These are phyloP conservation scores for Mycogone perniciosa DNA, from an alignment of 2,329 filamentous ascomycete species.

Conservation along the genomic window DNA sequence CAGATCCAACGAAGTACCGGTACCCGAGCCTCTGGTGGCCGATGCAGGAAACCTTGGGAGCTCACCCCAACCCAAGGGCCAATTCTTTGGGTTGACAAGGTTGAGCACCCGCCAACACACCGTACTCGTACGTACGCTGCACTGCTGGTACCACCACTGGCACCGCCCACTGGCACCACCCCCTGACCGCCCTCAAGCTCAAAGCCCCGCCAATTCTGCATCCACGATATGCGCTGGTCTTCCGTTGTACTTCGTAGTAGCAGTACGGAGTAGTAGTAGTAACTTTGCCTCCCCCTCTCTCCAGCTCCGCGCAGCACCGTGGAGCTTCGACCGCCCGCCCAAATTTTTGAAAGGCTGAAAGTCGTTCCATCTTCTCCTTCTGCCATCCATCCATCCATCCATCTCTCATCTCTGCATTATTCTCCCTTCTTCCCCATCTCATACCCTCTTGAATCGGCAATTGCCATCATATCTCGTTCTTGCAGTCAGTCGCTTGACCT, in stretches of 20 bases:
- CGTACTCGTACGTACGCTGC: background rate
- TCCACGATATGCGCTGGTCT: background rate
- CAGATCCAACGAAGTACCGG: conserved; percentile 7
- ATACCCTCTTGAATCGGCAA: conserved; percentile 2
- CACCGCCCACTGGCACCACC: too few relatives aligned
- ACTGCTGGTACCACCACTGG: too few relatives aligned
- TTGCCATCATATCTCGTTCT: conserved; percentile 2
- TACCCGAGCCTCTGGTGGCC: conserved; percentile 3
- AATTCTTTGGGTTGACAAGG: conserved; percentile 1
- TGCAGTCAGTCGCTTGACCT: conserved; percentile 4
- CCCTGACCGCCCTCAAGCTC: conserved; percentile 11
- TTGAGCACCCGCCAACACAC: conserved; percentile 2
- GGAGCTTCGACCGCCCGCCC: conserved; percentile 17
- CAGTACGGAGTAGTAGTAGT: too few relatives aligned
- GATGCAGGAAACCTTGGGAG: background rate
- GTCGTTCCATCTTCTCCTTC: conserved; percentile 11
- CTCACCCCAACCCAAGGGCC: conserved; percentile 6
- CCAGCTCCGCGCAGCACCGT: conserved; percentile 11
- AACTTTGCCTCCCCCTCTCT: background rate
- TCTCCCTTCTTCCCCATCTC: conserved; percentile 6
- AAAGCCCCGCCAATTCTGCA: conserved; percentile 4
- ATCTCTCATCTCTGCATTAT: conserved; percentile 6
- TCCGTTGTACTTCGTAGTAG: conserved; percentile 3
- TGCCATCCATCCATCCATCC: conserved; percentile 11
- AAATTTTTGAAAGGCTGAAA: conserved; percentile 19